phyloP scores from a whole-genome alignment of 371 early-diverging fungal genomes.

The Haplosporangium sp. region DNA sequence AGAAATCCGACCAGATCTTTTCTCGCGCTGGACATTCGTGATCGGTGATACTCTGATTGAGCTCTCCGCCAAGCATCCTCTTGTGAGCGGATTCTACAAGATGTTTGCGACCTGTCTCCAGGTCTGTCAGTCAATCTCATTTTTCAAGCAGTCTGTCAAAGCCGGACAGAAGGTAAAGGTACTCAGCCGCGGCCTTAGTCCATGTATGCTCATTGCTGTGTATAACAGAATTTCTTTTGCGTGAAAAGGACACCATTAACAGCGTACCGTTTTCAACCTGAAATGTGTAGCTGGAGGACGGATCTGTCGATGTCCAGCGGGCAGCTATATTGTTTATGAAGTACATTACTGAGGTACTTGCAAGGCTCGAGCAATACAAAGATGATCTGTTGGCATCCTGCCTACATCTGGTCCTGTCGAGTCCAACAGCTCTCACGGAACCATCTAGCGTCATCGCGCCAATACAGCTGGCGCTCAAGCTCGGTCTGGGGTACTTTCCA shows the following conservation, averaged over 20 bases:
- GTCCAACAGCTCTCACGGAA: constrained; percentile 70
- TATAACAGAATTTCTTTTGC: no score
- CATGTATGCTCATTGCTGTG: not conserved
- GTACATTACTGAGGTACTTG: constrained; percentile 70
- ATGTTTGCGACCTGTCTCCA: constrained; percentile 67
- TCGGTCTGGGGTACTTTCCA: constrained; percentile 78
- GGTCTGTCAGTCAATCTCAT: constrained; percentile 55
- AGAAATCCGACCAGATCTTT: constrained; percentile 56
- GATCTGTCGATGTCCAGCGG: constrained; percentile 28
- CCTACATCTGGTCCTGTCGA: constrained; percentile 70
- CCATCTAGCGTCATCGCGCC: constrained; percentile 63
- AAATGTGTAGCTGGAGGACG: constrained; percentile 28
- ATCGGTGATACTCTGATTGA: constrained; percentile 65
- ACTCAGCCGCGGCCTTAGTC: not conserved
- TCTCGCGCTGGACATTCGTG: constrained; percentile 70
- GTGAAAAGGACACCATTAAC: no score
- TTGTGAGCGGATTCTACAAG: constrained; percentile 82
- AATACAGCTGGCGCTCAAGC: constrained; percentile 68
- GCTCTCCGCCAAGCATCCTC: constrained; percentile 65
- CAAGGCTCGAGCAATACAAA: constrained; percentile 75
- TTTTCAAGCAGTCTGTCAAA: constrained; percentile 49
- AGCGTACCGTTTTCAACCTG: no score
- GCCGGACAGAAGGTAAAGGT: constrained; percentile 17
- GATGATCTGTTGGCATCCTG: constrained; percentile 82
- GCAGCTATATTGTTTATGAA: constrained; percentile 60